Evolutionary conservation across 2,329 filamentous ascomycete species (phyloP).

Genomic region (Pseudogymnoascus sp.): DNA sequence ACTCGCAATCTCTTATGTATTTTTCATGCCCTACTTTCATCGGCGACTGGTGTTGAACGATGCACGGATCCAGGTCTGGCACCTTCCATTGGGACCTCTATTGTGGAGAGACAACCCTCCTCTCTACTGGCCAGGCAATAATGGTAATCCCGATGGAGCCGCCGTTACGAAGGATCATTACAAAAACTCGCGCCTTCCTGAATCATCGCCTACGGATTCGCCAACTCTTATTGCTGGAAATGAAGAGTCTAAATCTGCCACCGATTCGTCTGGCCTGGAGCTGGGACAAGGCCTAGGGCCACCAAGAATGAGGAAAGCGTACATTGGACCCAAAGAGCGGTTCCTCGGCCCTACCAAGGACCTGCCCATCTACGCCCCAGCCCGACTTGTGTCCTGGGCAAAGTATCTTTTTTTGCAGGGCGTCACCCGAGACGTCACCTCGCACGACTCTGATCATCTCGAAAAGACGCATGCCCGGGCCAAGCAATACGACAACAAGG

Average conservation of each 20-base stretch:
- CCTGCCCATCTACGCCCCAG: slow-evolving; percentile 18
- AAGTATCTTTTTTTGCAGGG: slow-evolving; percentile 23
- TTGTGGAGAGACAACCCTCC: neutral
- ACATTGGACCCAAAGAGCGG: slow-evolving; percentile 16
- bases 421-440: slow-evolving; percentile 16
- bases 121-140: slow-evolving; percentile 23
- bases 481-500: slow-evolving; percentile 58
- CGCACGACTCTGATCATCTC: slow-evolving; percentile 12
- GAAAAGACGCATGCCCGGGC: slow-evolving; percentile 12
- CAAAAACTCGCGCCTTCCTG: too few relatives aligned
- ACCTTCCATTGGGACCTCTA: slow-evolving; percentile 29
- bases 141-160: slow-evolving; percentile 14
- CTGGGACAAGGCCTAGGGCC: too few relatives aligned
- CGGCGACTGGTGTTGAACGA: slow-evolving; percentile 26
- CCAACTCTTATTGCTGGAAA: too few relatives aligned
- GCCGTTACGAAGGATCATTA: too few relatives aligned
- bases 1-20: slow-evolving; percentile 24
- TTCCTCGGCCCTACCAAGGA: slow-evolving; percentile 17
- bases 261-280: too few relatives aligned
- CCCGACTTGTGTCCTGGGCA: slow-evolving; percentile 17
- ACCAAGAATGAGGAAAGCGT: too few relatives aligned
- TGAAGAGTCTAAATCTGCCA: too few relatives aligned
- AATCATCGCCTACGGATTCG: too few relatives aligned
- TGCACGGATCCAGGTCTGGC: slow-evolving; percentile 25
- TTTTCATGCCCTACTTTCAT: slow-evolving; percentile 31